Conservation (phyloP, 208 protist species). For the Dictyostelium gargantuum region DNA sequence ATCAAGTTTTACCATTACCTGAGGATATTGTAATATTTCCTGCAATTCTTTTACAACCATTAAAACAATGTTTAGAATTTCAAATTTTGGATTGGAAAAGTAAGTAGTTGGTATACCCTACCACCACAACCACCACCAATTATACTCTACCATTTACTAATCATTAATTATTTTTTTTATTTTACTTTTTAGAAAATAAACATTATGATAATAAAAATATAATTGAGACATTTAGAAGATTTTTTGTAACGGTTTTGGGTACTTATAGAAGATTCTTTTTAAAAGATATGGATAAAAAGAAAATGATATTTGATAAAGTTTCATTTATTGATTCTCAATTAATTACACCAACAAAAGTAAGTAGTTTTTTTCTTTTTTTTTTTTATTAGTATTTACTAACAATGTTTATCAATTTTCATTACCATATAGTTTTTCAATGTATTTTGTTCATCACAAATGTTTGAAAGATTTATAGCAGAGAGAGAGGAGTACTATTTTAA, state of each 20-base stretch:
- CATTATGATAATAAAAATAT: slow-evolving; percentile 53
- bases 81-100: slow-evolving; percentile 49
- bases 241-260: slow-evolving; percentile 49
- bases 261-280: slow-evolving; percentile 64
- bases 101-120: no score
- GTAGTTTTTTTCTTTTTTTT: neutral
- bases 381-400: neutral
- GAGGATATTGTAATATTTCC: slow-evolving; percentile 54
- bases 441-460: slow-evolving; percentile 65
- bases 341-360: slow-evolving; percentile 39
- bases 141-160: no score
- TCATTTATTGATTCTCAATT: slow-evolving; percentile 64
- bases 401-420: no score
- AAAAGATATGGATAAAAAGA: slow-evolving; percentile 58
- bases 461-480: slow-evolving; percentile 65
- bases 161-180: neutral
- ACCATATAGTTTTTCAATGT: slow-evolving; percentile 27
- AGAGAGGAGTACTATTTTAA: slow-evolving; percentile 60
- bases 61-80: slow-evolving; percentile 57
- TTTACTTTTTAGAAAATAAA: slow-evolving; percentile 12
- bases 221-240: slow-evolving; percentile 56
- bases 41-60: slow-evolving; percentile 20
- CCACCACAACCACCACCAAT: no score
- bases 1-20: slow-evolving; percentile 40
- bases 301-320: slow-evolving; percentile 56